Evolutionary conservation across 306 rosid species (phyloP).

Genomic region (Phaseolus lunatus): DNA sequence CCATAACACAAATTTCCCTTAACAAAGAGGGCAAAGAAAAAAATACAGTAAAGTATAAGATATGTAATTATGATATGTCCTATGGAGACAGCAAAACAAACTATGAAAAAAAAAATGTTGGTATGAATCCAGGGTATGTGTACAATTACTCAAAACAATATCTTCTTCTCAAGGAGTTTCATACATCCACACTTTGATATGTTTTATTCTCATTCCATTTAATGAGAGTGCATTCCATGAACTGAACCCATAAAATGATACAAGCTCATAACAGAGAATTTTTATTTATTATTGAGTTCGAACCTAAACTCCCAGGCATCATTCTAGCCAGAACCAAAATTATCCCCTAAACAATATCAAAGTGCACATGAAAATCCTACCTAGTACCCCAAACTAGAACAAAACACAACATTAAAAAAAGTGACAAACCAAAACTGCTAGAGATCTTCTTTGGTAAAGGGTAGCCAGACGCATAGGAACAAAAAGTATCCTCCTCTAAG

Average conservation of each 20-base stretch:
- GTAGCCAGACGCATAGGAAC: neutral
- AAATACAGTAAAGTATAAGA: too few species aligned
- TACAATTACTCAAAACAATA: too few species aligned
- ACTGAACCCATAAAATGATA: neutral
- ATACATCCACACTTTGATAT: too few species aligned
- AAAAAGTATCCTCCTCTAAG: constrained; percentile 36
- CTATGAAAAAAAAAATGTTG: too few species aligned
- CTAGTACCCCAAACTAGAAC: too few species aligned
- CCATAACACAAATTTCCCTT: too few species aligned
- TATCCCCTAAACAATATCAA: neutral
- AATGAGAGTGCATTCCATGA: constrained; percentile 16
- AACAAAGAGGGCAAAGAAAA: too few species aligned
- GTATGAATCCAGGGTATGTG: too few species aligned
- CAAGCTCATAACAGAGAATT: constrained; percentile 19
- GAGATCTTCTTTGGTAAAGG: neutral
- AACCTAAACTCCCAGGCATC: constrained; percentile 22
- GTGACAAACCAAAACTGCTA: constrained; percentile 34
- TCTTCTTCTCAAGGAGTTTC: too few species aligned
- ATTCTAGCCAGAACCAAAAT: neutral
- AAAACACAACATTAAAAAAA: neutral
- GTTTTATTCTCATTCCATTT: too few species aligned
- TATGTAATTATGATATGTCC: too few species aligned
- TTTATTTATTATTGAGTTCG: constrained; percentile 20
- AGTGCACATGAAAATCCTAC: neutral
- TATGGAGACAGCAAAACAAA: too few species aligned